Conservation (phyloP, 352 stramenopile species). For the Phytophthora kernoviae region DNA sequence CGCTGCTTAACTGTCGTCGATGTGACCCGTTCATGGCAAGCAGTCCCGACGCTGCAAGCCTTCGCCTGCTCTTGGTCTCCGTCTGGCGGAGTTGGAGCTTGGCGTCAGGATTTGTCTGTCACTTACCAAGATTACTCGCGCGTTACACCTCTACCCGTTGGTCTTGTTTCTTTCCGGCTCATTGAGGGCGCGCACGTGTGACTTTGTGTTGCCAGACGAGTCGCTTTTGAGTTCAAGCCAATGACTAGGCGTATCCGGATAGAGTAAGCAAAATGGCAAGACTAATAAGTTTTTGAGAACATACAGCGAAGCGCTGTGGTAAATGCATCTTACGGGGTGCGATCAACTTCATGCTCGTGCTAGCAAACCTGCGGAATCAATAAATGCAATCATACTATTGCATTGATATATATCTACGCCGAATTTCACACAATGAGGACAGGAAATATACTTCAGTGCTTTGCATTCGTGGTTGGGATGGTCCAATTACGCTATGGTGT, state of each 20-base stretch:
- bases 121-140: not conserved
- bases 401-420: slow-evolving; percentile 27
- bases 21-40: not conserved
- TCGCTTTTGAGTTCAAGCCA: not conserved
- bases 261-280: not conserved
- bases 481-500: not conserved
- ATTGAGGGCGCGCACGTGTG: not conserved
- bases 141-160: slow-evolving; percentile 5
- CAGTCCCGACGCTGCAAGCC: not conserved
- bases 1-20: not conserved
- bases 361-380: not conserved
- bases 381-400: slow-evolving; percentile 13
- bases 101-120: not conserved
- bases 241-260: not conserved
- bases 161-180: slow-evolving; percentile 4
- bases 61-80: not conserved
- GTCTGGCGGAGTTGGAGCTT: slow-evolving; percentile 1
- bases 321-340: not conserved
- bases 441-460: not conserved
- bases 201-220: slow-evolving; percentile 3
- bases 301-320: not conserved
- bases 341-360: no score
- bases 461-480: not conserved
- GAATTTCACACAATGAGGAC: not conserved
- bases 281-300: not conserved